Evolutionary conservation across 2,329 filamentous ascomycete genomes (phyloP).

Genomic region (Sclerotinia minor): DNA sequence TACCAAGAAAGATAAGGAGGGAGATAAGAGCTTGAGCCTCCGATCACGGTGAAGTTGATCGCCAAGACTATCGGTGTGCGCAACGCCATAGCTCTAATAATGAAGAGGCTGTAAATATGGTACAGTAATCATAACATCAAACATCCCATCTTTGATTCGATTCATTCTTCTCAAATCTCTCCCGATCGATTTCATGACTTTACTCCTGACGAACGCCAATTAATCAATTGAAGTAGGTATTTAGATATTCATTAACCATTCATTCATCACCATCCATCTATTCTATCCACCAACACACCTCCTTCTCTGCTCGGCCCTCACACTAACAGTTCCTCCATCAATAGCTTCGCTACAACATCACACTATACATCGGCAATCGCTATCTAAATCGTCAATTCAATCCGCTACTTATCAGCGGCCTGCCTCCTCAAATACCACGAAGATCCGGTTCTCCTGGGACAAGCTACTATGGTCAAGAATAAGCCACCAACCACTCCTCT

Average conservation of each 20-base stretch:
- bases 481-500: neutral
- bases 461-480: slow-evolving; percentile 5
- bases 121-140: neutral
- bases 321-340: slow-evolving; percentile 24
- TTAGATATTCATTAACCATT: neutral
- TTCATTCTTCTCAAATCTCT: neutral
- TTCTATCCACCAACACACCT: neutral
- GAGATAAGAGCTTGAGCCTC: slow-evolving; percentile 1
- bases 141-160: slow-evolving; percentile 4
- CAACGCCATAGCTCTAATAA: neutral
- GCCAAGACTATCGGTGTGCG: slow-evolving; percentile 10
- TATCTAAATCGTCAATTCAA: too few species aligned
- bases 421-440: neutral
- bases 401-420: neutral
- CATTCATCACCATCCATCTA: neutral
- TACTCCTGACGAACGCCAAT: neutral
- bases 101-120: slow-evolving; percentile 11
- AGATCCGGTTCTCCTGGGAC: too few species aligned
- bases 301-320: neutral
- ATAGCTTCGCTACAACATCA: slow-evolving; percentile 25
- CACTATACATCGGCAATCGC: neutral
- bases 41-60: neutral
- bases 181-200: too few species aligned
- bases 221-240: neutral
- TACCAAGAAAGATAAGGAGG: too few species aligned